These are phyloP conservation scores for Jamesozyma jinghongensis DNA, from an alignment of 805 yeast genomes.

Conservation along the genomic window DNA sequence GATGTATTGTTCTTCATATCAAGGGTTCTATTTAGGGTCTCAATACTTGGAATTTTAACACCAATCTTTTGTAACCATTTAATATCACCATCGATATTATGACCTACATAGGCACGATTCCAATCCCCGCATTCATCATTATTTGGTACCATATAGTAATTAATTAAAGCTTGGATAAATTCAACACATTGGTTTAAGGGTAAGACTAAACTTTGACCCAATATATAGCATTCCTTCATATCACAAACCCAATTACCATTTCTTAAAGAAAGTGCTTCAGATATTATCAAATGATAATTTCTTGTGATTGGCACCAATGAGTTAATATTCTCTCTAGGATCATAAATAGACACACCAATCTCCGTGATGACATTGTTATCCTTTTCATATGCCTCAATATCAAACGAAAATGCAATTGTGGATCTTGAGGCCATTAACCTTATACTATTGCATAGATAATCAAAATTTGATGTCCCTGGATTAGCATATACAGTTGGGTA, in stretches of 20 bases:
- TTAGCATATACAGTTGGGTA: constrained; percentile 16
- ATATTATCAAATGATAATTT: constrained; percentile 37
- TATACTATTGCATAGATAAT: constrained; percentile 17
- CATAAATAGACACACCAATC: constrained; percentile 48
- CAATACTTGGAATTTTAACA: constrained; percentile 35
- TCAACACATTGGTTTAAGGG: constrained; percentile 29
- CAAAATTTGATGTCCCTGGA: constrained; percentile 17
- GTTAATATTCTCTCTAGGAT: constrained; percentile 39
- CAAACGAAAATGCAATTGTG: constrained; percentile 39
- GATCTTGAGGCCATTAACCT: constrained; percentile 15
- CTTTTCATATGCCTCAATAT: constrained; percentile 49
- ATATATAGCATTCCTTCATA: constrained; percentile 40
- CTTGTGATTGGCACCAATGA: constrained; percentile 35
- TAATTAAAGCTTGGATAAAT: constrained; percentile 36
- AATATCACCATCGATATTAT: constrained; percentile 47
- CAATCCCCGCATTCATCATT: constrained; percentile 16
- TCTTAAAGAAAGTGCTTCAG: constrained; percentile 34
- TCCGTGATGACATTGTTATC: constrained; percentile 40
- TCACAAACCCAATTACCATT: constrained; percentile 52
- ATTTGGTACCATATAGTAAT: constrained; percentile 34
- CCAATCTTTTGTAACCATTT: constrained; percentile 41
- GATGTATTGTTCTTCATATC: background rate
- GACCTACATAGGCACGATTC: constrained; percentile 46
- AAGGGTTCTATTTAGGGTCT: constrained; percentile 3
- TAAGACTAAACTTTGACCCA: constrained; percentile 42